Percentiles rank a stretch among this genome's conserved stretches.
Evolutionary conservation across 2,329 filamentous ascomycete genomes (phyloP).

Genomic region (Fusarium acutatum): DNA sequence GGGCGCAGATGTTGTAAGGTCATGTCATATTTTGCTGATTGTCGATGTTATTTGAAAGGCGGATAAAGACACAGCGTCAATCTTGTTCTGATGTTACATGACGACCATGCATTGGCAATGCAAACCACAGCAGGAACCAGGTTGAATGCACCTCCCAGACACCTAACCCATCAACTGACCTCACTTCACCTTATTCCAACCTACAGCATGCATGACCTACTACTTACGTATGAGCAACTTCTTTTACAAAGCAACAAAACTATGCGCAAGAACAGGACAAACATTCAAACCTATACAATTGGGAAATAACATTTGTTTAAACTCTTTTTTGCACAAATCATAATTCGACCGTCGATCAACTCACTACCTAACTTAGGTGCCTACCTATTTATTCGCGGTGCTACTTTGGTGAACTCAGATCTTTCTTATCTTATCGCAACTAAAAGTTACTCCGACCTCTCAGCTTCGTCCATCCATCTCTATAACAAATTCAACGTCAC

Average conservation of each 20-base stretch:
- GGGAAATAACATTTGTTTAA: not conserved
- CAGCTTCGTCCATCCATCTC: not conserved
- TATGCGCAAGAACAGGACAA: not conserved
- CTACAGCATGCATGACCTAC: not conserved
- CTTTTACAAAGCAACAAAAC: not conserved
- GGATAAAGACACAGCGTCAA: not conserved
- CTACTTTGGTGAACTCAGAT: not conserved
- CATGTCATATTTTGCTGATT: not conserved
- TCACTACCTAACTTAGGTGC: too few relatives aligned
- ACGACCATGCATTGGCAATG: not conserved
- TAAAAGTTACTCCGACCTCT: conserved; percentile 6
- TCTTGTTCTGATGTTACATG: not conserved
- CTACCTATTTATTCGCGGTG: not conserved
- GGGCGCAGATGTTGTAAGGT: not conserved
- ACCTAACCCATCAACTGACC: conserved; percentile 17
- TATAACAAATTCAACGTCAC: conserved; percentile 9
- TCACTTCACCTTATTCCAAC: not conserved
- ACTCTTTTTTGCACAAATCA: not conserved
- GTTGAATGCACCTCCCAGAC: not conserved
- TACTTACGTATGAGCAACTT: not conserved
- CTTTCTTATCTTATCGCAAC: conserved; percentile 22
- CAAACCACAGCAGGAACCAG: not conserved
- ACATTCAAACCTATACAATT: not conserved
- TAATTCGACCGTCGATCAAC: not conserved
- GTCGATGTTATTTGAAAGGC: not conserved